Evolutionary conservation across 345 rosid genomes (phyloP).

Genomic region (Geranium brycei): DNA sequence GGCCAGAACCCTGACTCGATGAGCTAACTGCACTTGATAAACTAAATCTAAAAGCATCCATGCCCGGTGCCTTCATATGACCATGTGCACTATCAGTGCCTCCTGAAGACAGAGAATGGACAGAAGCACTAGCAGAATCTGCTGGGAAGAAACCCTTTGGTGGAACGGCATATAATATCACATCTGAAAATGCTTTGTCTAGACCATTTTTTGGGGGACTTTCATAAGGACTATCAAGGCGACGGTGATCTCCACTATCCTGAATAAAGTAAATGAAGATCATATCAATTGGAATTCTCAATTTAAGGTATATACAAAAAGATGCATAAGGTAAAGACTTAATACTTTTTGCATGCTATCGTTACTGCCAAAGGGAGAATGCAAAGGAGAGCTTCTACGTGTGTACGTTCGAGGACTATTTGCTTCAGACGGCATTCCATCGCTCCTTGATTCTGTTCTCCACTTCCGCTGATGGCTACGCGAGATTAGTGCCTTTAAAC

Average conservation of each 20-base stretch:
- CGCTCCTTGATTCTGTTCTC: constrained; percentile 68
- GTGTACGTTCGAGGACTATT: constrained; percentile 89
- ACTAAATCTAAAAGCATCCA: constrained; percentile 94
- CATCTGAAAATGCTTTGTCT: constrained; percentile 82
- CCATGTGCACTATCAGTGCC: constrained; percentile 87
- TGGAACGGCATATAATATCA: constrained; percentile 65
- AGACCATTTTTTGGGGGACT: constrained; percentile 92
- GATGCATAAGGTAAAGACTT: constrained; percentile 4
- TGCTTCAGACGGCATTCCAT: constrained; percentile 57
- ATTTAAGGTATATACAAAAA: constrained; percentile 3
- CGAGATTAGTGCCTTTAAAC: constrained; percentile 62
- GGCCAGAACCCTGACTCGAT: constrained; percentile 79
- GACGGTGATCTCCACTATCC: constrained; percentile 66
- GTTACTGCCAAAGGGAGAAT: constrained; percentile 75
- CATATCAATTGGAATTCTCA: constrained; percentile 7
- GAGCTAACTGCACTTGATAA: constrained; percentile 88
- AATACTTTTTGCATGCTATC: constrained; percentile 82
- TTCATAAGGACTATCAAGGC: constrained; percentile 80
- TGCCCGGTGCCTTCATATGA: constrained; percentile 53
- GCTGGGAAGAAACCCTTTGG: constrained; percentile 72
- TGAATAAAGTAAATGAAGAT: constrained; percentile 21
- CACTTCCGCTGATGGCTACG: constrained; percentile 45
- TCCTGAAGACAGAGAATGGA: constrained; percentile 89
- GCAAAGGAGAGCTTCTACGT: constrained; percentile 79
- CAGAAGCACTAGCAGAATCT: constrained; percentile 75